Conservation (phyloP, 345 rosid genomes). For the Citrus reticulata region DNA sequence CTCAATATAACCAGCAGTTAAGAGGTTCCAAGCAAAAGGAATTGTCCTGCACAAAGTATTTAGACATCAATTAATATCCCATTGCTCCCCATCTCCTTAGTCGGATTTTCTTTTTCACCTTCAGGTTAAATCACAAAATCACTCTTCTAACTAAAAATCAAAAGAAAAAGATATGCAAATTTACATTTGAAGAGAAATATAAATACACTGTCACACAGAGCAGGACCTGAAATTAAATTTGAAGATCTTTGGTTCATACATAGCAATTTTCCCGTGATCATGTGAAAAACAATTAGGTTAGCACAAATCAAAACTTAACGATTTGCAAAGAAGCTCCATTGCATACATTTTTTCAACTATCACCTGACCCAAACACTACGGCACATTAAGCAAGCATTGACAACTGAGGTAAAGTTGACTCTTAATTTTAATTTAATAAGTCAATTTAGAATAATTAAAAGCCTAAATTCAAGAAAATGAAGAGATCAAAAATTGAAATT, state of each 20-base stretch:
- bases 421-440: neutral
- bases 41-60: conserved; percentile 63
- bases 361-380: neutral
- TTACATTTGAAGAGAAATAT: neutral
- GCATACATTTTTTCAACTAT: neutral
- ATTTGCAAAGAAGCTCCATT: neutral
- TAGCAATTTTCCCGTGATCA: neutral
- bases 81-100: neutral
- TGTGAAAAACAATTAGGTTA: neutral
- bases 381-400: neutral
- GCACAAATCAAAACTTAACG: neutral
- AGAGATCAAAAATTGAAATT: neutral
- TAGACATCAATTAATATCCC: conserved; percentile 1
- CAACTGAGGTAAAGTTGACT: neutral
- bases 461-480: neutral
- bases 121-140: neutral
- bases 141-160: neutral
- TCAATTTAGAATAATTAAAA: neutral
- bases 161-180: neutral
- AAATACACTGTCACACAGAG: too few species aligned
- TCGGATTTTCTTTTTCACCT: neutral
- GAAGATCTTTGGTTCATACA: neutral
- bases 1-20: conserved; percentile 89
- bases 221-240: neutral
- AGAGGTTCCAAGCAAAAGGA: conserved; percentile 95